Evolutionary conservation across 768 basidiomycete genomes (phyloP).

Genomic region (Harrya chromipes): DNA sequence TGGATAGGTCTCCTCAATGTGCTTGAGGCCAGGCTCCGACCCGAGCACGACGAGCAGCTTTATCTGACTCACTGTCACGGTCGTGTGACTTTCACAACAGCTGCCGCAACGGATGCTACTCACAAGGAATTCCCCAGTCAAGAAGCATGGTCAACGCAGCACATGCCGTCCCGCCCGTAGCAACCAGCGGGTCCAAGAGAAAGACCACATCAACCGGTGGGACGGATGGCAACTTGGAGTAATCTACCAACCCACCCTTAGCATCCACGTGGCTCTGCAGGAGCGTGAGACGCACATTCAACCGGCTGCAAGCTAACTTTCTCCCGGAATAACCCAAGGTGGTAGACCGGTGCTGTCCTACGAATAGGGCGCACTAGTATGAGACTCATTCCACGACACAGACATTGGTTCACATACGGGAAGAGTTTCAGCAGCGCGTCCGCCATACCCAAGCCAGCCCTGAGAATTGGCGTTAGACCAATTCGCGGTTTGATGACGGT

Average conservation of each 20-base stretch:
- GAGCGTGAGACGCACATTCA: constrained; percentile 58
- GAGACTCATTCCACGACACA: neutral
- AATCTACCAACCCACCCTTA: constrained; percentile 49
- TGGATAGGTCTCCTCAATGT: constrained; percentile 66
- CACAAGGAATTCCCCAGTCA: constrained; percentile 79
- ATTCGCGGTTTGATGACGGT: constrained; percentile 70
- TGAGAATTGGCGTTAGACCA: constrained; percentile 86
- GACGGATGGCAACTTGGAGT: constrained; percentile 80
- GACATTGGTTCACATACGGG: constrained; percentile 51
- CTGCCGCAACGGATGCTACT: constrained; percentile 14
- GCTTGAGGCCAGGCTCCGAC: constrained; percentile 66
- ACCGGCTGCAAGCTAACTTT: constrained; percentile 86
- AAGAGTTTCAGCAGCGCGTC: constrained; percentile 84
- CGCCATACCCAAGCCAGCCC: constrained; percentile 92
- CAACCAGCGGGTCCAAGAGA: constrained; percentile 89
- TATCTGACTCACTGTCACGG: constrained; percentile 55
- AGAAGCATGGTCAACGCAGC: constrained; percentile 85
- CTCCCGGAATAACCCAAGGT: constrained; percentile 87
- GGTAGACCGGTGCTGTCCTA: constrained; percentile 82
- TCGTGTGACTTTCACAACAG: neutral
- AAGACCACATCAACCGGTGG: constrained; percentile 82
- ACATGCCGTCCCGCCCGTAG: constrained; percentile 89
- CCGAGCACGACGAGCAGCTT: constrained; percentile 83
- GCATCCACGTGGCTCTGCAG: neutral
- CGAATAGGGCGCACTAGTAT: neutral